phyloP scores from a whole-genome alignment of 2,329 filamentous ascomycete genomes.

The Aspergillus phoenicis region DNA sequence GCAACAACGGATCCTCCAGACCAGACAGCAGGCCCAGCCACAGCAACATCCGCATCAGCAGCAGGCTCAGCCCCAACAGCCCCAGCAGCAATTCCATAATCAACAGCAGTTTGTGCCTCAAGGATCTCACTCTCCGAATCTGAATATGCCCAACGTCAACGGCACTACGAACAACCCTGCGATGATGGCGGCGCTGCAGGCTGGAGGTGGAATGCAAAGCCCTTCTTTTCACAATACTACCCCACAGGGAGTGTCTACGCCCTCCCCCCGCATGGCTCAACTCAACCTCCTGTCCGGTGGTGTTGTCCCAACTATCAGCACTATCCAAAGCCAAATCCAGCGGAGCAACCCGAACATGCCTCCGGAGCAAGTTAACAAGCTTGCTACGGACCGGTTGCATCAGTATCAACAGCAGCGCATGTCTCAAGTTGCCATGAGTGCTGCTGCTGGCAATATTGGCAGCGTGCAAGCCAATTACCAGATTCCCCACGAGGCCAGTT shows the following conservation, averaged over 20 bases:
- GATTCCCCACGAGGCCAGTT: slow-evolving; percentile 43
- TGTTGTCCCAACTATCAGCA: slow-evolving; percentile 58
- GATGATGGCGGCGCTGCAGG: slow-evolving; percentile 49
- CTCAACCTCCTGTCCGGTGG: slow-evolving; percentile 56
- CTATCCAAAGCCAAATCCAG: slow-evolving; percentile 56
- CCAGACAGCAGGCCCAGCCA: slow-evolving; percentile 43
- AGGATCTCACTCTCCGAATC: slow-evolving; percentile 49
- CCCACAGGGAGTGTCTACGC: slow-evolving; percentile 45
- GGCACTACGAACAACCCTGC: slow-evolving; percentile 45
- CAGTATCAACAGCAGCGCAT: slow-evolving; percentile 51
- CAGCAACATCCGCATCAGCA: slow-evolving; percentile 29
- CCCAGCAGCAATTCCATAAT: slow-evolving; percentile 38
- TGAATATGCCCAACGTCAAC: slow-evolving; percentile 47
- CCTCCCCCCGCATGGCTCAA: slow-evolving; percentile 52
- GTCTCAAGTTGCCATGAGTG: slow-evolving; percentile 56
- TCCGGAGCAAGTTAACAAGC: slow-evolving; percentile 56
- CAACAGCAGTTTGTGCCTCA: slow-evolving; percentile 46
- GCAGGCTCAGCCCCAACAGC: slow-evolving; percentile 35
- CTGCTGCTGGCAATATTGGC: slow-evolving; percentile 51
- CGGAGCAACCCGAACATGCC: slow-evolving; percentile 54
- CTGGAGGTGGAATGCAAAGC: slow-evolving; percentile 46
- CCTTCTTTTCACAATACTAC: slow-evolving; percentile 46
- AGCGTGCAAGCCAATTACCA: slow-evolving; percentile 45
- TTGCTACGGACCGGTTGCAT: slow-evolving; percentile 56
- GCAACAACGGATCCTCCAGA: slow-evolving; percentile 64